These are phyloP conservation scores for Puccinia brachypodii DNA, from an alignment of 1,284 basidiomycete species.

Conservation along the genomic window DNA sequence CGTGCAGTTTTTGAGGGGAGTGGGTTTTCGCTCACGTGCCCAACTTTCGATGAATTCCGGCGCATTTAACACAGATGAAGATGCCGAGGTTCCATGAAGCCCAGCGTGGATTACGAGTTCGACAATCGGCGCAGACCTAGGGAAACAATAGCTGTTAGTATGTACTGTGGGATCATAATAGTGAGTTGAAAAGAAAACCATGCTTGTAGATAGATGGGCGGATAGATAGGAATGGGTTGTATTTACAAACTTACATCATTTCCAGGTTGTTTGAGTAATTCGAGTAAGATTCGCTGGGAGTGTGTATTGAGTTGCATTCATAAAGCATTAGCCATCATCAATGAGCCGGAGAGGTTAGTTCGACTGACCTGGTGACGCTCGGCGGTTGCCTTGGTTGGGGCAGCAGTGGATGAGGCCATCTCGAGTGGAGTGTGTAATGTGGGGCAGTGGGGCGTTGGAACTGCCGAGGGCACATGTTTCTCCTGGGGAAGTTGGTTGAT, in stretches of 20 bases:
- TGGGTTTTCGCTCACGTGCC: conserved; percentile 50
- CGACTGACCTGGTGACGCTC: conserved; percentile 32
- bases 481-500: too few species aligned
- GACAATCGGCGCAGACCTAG: conserved; percentile 55
- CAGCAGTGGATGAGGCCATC: background rate
- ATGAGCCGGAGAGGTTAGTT: background rate
- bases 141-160: background rate
- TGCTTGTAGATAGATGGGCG: too few species aligned
- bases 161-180: conserved; percentile 20
- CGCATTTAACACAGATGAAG: conserved; percentile 54
- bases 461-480: too few species aligned
- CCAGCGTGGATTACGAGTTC: conserved; percentile 54
- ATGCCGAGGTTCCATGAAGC: conserved; percentile 55
- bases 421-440: too few species aligned
- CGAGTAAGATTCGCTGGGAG: conserved; percentile 28
- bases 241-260: conserved; percentile 8
- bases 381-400: background rate
- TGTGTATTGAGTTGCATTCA: too few species aligned
- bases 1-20: too few species aligned
- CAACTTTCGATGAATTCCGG: conserved; percentile 57
- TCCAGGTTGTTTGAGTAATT: conserved; percentile 35
- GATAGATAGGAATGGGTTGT: too few species aligned
- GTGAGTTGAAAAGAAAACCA: background rate
- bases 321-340: background rate
- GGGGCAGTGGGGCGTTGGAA: too few species aligned